Percentiles rank a stretch among this genome's conserved stretches.
Conservation (phyloP, 805 yeast genomes). For the Zygosaccharomyces kombuchaensis region DNA sequence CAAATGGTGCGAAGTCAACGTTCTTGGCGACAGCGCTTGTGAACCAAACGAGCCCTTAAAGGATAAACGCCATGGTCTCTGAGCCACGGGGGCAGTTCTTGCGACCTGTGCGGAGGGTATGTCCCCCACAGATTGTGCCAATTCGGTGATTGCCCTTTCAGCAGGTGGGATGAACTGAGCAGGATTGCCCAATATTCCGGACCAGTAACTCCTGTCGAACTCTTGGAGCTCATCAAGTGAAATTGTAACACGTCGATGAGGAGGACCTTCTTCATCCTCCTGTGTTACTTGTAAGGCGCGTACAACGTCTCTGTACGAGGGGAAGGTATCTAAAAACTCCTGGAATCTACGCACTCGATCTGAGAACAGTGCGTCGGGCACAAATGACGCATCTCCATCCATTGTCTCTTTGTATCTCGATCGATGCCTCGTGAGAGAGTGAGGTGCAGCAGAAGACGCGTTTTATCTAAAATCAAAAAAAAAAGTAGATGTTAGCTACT, state of each 20-base stretch:
- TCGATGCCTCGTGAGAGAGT: neutral
- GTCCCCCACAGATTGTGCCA: slow-evolving; percentile 58
- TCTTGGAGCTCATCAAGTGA: slow-evolving; percentile 85
- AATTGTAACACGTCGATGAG: slow-evolving; percentile 55
- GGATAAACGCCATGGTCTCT: slow-evolving; percentile 49
- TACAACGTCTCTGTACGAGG: slow-evolving; percentile 66
- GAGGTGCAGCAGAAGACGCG: neutral
- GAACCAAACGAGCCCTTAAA: slow-evolving; percentile 91
- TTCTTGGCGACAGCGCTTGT: slow-evolving; percentile 81
- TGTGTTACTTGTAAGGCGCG: slow-evolving; percentile 58
- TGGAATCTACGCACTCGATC: slow-evolving; percentile 87
- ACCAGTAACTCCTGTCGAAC: slow-evolving; percentile 74
- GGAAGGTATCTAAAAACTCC: slow-evolving; percentile 70
- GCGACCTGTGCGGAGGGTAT: slow-evolving; percentile 27
- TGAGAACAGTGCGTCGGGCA: slow-evolving; percentile 50
- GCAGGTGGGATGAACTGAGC: slow-evolving; percentile 86
- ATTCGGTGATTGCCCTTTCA: slow-evolving; percentile 78
- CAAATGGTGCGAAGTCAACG: slow-evolving; percentile 69
- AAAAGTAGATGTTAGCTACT: neutral
- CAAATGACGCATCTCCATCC: slow-evolving; percentile 16
- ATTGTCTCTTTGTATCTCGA: neutral
- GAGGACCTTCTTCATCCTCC: slow-evolving; percentile 9
- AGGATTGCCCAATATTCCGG: slow-evolving; percentile 68
- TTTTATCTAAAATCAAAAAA: neutral
- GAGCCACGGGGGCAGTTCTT: slow-evolving; percentile 52